phyloP scores from a whole-genome alignment of 2,329 filamentous ascomycete species.

The Nemania abortiva region DNA sequence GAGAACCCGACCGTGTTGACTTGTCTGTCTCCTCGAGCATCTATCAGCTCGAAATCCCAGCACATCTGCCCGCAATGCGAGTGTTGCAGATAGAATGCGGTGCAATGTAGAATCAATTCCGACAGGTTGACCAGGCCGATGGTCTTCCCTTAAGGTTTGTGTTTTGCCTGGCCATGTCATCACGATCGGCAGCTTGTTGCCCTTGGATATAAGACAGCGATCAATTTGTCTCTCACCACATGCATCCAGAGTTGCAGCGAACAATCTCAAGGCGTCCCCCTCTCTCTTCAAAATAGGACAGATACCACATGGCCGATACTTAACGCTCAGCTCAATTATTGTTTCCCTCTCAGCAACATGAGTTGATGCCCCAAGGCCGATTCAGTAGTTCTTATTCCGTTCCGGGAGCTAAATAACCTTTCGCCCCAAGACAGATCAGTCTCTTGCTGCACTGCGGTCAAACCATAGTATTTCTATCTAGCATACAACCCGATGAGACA shows the following conservation, averaged over 20 bases:
- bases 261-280: constrained; percentile 2
- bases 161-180: constrained; percentile 32
- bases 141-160: constrained; percentile 24
- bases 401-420: constrained; percentile 8
- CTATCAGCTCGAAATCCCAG: constrained; percentile 3
- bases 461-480: background rate
- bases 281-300: background rate
- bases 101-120: constrained; percentile 9
- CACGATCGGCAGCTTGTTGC: constrained; percentile 32
- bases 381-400: background rate
- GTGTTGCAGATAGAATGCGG: background rate
- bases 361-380: background rate
- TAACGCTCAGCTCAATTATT: background rate
- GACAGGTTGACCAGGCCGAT: constrained; percentile 2
- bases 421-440: constrained; percentile 2
- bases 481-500: constrained; percentile 8
- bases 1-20: constrained; percentile 26
- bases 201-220: constrained; percentile 27
- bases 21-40: constrained; percentile 22
- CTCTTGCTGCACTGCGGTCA: background rate
- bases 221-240: constrained; percentile 22
- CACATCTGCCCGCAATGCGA: background rate
- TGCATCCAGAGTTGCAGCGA: background rate
- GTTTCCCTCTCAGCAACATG: constrained; percentile 6
- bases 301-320: background rate